Conservation (phyloP, 495 filamentous ascomycete genomes). For the Penicillium cosmopolitanum region DNA sequence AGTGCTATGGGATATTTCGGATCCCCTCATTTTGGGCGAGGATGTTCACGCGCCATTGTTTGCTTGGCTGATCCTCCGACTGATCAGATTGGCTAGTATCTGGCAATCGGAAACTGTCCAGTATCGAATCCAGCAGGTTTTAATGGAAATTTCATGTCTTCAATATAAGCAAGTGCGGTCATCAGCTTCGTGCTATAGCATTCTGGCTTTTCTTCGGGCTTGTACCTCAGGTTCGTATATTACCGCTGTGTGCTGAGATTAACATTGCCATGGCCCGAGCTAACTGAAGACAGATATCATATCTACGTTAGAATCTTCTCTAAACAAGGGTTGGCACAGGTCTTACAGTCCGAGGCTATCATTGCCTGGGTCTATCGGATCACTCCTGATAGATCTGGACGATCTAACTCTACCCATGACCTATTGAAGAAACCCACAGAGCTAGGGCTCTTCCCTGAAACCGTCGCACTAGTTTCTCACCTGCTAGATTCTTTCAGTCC, state of each 20-base stretch:
- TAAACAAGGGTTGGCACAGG: conserved; percentile 8
- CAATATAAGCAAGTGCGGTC: conserved; percentile 41
- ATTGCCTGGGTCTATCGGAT: conserved; percentile 33
- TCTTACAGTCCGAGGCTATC: conserved; percentile 17
- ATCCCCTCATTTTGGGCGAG: conserved; percentile 45
- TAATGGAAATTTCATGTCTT: conserved; percentile 38
- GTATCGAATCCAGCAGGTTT: conserved; percentile 33
- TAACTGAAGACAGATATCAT: conserved; percentile 43
- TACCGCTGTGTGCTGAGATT: not conserved
- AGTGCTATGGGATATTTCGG: conserved; percentile 58
- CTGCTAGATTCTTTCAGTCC: conserved; percentile 39
- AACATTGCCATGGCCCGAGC: conserved; percentile 2
- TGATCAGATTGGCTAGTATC: conserved; percentile 36
- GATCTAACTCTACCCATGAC: conserved; percentile 33
- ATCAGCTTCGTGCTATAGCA: conserved; percentile 31
- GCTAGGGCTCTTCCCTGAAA: conserved; percentile 31
- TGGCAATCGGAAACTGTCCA: conserved; percentile 31
- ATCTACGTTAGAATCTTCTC: conserved; percentile 33
- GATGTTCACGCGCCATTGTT: conserved; percentile 67
- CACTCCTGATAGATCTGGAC: conserved; percentile 37
- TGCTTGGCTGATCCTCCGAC: conserved; percentile 68
- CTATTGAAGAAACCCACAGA: conserved; percentile 29
- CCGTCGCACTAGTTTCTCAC: conserved; percentile 27
- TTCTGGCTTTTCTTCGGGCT: conserved; percentile 38
- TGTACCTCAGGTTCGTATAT: conserved; percentile 42